Conservation (phyloP, 2,329 filamentous ascomycete genomes). For the Ramularia endophylla region DNA sequence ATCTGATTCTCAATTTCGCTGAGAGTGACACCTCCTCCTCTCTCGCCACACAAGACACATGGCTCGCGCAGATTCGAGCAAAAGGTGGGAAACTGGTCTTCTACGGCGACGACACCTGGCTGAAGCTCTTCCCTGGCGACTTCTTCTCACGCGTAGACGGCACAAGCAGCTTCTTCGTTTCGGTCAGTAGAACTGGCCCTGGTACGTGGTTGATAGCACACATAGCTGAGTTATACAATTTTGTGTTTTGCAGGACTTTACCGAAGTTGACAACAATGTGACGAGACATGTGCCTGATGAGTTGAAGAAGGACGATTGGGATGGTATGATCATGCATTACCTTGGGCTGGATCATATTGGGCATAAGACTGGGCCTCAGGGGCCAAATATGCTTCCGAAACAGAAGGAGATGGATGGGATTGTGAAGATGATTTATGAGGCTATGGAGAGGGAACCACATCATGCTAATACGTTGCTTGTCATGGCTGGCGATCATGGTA, state of each 20-base stretch:
- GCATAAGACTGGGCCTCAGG: constrained; percentile 82
- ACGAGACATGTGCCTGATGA: constrained; percentile 81
- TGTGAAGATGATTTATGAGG: constrained; percentile 67
- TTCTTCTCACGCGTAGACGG: constrained; percentile 85
- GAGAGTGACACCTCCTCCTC: constrained; percentile 89
- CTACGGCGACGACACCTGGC: constrained; percentile 97
- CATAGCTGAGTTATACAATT: constrained; percentile 31
- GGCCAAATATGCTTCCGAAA: constrained; percentile 87
- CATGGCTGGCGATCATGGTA: constrained; percentile 92
- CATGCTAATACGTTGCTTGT: constrained; percentile 75
- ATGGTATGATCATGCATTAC: constrained; percentile 90
- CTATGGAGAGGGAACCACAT: constrained; percentile 65
- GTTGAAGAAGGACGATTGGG: constrained; percentile 75
- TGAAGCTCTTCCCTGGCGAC: constrained; percentile 75
- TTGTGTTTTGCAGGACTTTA: constrained; percentile 68
- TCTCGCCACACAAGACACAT: constrained; percentile 83
- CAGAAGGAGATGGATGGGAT: constrained; percentile 90
- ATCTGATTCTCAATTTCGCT: constrained; percentile 93
- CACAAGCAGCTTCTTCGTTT: constrained; percentile 96
- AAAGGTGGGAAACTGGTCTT: constrained; percentile 76
- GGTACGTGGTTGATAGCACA: constrained; percentile 22
- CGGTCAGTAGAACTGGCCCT: constrained; percentile 55
- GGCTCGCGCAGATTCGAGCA: constrained; percentile 86
- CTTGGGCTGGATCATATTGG: constrained; percentile 95
- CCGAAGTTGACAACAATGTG: constrained; percentile 95